Base-by-base conservation (phyloP, 768 basidiomycete genomes). In the Fibroporia radiculosa region DNA sequence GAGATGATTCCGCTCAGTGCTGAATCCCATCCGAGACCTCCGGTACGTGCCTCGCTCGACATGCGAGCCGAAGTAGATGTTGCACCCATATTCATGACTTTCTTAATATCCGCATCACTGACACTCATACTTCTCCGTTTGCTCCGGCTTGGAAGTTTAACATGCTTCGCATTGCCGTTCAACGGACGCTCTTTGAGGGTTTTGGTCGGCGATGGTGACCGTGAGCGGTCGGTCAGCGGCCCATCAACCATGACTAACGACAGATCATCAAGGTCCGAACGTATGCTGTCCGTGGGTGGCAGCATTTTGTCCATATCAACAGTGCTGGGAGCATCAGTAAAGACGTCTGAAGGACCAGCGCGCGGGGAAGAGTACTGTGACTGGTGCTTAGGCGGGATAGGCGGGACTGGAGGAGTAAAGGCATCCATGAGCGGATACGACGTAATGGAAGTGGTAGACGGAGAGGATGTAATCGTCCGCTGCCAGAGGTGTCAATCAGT, bases 111-210 rank as follows among this genome's bases (percentile, higher is more conserved):
- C 6, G 72, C 71, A 56, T 84, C 78, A 40, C 82, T 74, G 41
- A 84, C 76, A 52, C 85, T 88, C 75, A 81, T 76, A 57, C 84
- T 87, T 48, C 85, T 68, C 52, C 82, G 75, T 53, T 82, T 80
- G 45, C 48, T 56, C 32, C 50, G 59, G 53, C 61, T 56, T 25
- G 61, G 45, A 24, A 56, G 45, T 52, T 59, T 63, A 35, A 48
- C 25, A 25, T 49, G 48, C 20, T 43, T 51, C 4, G 31, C 26
- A 32, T 43, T 26, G 6, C 34, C 32, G 4, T 16, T 22, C 27
- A 48, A 48, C 35, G 52, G 45, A 25, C 49, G 45, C 34, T 45
- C 44, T 40, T 53, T 54, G 48, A 56, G 55, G 20, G 59, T 52
- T 33, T 54, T 44, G 42, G 60, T 47, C 40, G 62, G 50, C 4